Base-by-base conservation (phyloP, 2,329 filamentous ascomycete genomes). In the Hypoxylon sp. region DNA sequence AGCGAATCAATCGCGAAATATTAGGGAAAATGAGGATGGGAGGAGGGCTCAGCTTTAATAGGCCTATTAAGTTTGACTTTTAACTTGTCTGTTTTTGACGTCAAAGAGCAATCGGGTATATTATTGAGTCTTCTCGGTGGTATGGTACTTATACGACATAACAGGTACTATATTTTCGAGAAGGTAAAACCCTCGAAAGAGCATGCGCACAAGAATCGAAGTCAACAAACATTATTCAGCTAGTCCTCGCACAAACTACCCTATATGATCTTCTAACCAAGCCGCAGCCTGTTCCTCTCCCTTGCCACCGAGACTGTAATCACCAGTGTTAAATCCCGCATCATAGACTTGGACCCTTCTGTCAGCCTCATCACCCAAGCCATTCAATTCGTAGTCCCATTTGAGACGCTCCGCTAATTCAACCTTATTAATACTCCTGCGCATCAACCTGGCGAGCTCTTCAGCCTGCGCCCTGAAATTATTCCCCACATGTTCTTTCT, bases 371-470 rank as follows among this genome's bases (percentile, higher is more conserved):
- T 73, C 74, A 2, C 76, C 75, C 71, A 71, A 77, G 3, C 66
- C 76, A 9, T 79, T 76, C 33, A 77, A 73, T 4, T 83, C 78
- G 1, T 80, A 76, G 62, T 85, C 84, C 81, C 82, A 84, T 37
- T 73, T 76, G 55, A 70, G 74, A 19, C 81, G 78, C 69, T 84
- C 79, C 65, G 80, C 81, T 14, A 84, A 71, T 74, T 88, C 85
- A 2, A 82, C 44, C 72, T 79, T 81, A 29, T 83, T 78, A 24
- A 88, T 72, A 71, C 86, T 87, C 47, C 82, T 79, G 37, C 81
- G 80, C 84, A 88, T 87, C 64, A 85, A 73, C 14, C 50, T 73
- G 0, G 79, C 80, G n/a, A 89, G 75, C 73, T 86, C 83, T 2
- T 72, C 59, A 0, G 86, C 84, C 74, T 88, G 86, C 1, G 75